Percentiles rank a stretch among this genome's conserved stretches.
Evolutionary conservation across 805 yeast species (phyloP).

Genomic region (Ogataea methylovora): DNA sequence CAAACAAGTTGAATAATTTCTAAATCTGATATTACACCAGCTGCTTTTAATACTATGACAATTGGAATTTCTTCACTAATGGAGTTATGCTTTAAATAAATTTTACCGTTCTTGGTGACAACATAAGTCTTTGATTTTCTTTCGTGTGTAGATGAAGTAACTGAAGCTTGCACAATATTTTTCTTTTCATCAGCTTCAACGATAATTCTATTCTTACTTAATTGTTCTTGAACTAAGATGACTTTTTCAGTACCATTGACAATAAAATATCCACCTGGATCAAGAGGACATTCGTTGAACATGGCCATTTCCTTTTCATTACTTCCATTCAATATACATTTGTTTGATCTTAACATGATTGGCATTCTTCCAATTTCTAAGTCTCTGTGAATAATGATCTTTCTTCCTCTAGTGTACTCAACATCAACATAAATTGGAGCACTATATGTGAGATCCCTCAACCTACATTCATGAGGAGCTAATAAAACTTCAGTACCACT

Average conservation of each 20-base stretch:
- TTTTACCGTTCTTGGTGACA: conserved; percentile 81
- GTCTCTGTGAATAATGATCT: conserved; percentile 82
- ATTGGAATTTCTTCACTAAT: conserved; percentile 94
- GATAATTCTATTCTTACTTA: conserved; percentile 93
- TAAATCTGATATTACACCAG: conserved; percentile 85
- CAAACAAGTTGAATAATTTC: conserved; percentile 93
- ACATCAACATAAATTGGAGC: conserved; percentile 97
- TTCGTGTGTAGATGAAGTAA: conserved; percentile 96
- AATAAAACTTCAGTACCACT: conserved; percentile 49
- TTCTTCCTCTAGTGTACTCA: conserved; percentile 92
- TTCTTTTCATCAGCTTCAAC: conserved; percentile 97
- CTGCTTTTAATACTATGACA: conserved; percentile 87
- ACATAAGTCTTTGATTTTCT: conserved; percentile 96
- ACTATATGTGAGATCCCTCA: conserved; percentile 88
- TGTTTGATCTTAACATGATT: conserved; percentile 91
- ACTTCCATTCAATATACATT: conserved; percentile 78
- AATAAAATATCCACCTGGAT: conserved; percentile 97
- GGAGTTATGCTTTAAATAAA: conserved; percentile 91
- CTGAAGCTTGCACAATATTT: conserved; percentile 92
- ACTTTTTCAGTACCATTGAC: conserved; percentile 98
- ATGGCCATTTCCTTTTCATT: conserved; percentile 80
- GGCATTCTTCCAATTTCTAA: conserved; percentile 98
- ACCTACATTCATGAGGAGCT: conserved; percentile 93
- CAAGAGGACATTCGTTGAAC: conserved; percentile 90
- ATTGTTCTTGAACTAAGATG: conserved; percentile 92